Evolutionary conservation across 768 basidiomycete species (phyloP).

Genomic region (Auriscalpium orientale): DNA sequence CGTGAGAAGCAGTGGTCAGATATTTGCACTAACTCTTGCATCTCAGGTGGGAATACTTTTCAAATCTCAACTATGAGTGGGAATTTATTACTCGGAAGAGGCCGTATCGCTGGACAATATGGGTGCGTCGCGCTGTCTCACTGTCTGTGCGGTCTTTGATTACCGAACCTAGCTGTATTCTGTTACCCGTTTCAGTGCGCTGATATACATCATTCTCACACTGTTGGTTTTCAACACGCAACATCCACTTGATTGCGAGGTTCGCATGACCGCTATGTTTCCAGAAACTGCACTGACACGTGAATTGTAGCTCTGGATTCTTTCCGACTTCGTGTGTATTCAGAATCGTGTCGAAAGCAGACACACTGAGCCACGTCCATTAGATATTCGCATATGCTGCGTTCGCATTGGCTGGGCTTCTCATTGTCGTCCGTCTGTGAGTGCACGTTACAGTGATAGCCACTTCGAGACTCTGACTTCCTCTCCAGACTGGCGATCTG

Average conservation of each 20-base stretch:
- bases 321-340: not conserved
- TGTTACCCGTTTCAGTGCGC: not conserved
- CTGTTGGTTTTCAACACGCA: not conserved
- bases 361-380: not conserved
- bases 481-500: not conserved
- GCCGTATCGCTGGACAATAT: conserved; percentile 9
- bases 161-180: not conserved
- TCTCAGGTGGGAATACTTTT: conserved; percentile 8
- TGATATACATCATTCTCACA: not conserved
- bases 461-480: not conserved
- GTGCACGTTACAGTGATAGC: not conserved
- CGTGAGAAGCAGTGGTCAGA: no score
- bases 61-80: conserved; percentile 9
- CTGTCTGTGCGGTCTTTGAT: no score
- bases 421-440: conserved; percentile 9
- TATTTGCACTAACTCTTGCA: no score
- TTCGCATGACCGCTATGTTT: not conserved
- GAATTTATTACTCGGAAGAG: not conserved
- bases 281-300: not conserved
- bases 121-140: conserved; percentile 1
- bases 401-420: not conserved
- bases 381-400: conserved; percentile 3
- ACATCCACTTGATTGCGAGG: conserved; percentile 1
- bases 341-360: not conserved
- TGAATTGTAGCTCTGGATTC: conserved; percentile 4